phyloP scores from a whole-genome alignment of 345 rosid species.

The Reutealis trisperma region DNA sequence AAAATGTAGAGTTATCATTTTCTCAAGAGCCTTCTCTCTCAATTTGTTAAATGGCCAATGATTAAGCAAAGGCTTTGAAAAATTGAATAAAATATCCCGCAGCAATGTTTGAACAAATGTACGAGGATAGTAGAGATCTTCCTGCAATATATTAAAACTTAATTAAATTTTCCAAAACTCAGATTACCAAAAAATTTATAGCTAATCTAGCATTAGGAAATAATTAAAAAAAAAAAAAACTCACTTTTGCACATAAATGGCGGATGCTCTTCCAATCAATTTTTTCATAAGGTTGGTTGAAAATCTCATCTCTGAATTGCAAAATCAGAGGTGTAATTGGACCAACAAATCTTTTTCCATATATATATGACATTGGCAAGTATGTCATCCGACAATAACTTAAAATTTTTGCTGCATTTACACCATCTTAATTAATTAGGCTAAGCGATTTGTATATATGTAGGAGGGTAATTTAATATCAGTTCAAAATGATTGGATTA shows the following conservation, averaged over 20 bases:
- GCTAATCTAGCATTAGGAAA: too few species aligned
- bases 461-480: too few species aligned
- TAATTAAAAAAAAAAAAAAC: not conserved
- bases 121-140: slow-evolving; percentile 32
- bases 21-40: slow-evolving; percentile 23
- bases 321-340: slow-evolving; percentile 2
- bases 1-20: too few species aligned
- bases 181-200: too few species aligned
- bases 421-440: not conserved
- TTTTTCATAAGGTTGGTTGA: not conserved
- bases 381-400: slow-evolving; percentile 5
- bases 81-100: slow-evolving; percentile 24
- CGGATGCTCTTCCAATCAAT: not conserved
- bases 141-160: slow-evolving; percentile 17
- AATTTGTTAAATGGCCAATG: slow-evolving; percentile 33
- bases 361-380: slow-evolving; percentile 5
- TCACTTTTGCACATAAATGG: slow-evolving; percentile 5
- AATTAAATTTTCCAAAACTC: too few species aligned
- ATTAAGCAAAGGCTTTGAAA: slow-evolving; percentile 23
- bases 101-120: slow-evolving; percentile 28
- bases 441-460: too few species aligned
- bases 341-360: not conserved
- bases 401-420: not conserved
- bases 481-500: too few species aligned
- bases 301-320: not conserved